These are phyloP conservation scores for Globisporangium cylindrosporum DNA, from an alignment of 352 stramenopile genomes.

Conservation along the genomic window DNA sequence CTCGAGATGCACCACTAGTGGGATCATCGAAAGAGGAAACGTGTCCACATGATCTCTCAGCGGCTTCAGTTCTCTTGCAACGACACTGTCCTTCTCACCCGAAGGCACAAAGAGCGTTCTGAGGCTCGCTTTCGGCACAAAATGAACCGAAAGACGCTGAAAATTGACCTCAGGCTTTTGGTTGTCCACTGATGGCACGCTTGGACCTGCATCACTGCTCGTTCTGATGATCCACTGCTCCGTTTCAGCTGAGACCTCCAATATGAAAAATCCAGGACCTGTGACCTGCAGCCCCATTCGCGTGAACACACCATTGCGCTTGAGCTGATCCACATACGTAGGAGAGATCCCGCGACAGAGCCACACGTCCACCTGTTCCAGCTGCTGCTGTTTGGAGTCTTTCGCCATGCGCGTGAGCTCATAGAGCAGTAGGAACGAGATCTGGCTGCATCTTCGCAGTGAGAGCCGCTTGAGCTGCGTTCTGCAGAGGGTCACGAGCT, in stretches of 20 bases:
- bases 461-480: conserved; percentile 10
- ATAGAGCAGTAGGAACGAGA: conserved; percentile 39
- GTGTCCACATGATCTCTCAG: background rate
- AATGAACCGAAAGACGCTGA: conserved; percentile 1
- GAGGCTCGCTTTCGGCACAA: conserved; percentile 8
- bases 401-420: conserved; percentile 23
- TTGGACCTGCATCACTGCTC: background rate
- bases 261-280: conserved; percentile 25
- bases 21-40: conserved; percentile 7
- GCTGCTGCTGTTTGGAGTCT: background rate
- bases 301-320: background rate
- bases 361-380: conserved; percentile 26
- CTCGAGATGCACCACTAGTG: conserved; percentile 1
- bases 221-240: conserved; percentile 7
- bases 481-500: conserved; percentile 19
- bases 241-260: conserved; percentile 7
- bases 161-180: background rate
- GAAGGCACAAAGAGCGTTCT: background rate
- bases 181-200: background rate
- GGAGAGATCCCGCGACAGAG: conserved; percentile 30
- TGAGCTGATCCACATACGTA: conserved; percentile 23
- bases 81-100: background rate
- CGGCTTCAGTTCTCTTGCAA: background rate
- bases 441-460: conserved; percentile 20
- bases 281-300: conserved; percentile 16